Evolutionary conservation across 495 filamentous ascomycete genomes (phyloP), one percentile per base, ranked within the genome.

Genomic region (Cercophora samala): DNA sequence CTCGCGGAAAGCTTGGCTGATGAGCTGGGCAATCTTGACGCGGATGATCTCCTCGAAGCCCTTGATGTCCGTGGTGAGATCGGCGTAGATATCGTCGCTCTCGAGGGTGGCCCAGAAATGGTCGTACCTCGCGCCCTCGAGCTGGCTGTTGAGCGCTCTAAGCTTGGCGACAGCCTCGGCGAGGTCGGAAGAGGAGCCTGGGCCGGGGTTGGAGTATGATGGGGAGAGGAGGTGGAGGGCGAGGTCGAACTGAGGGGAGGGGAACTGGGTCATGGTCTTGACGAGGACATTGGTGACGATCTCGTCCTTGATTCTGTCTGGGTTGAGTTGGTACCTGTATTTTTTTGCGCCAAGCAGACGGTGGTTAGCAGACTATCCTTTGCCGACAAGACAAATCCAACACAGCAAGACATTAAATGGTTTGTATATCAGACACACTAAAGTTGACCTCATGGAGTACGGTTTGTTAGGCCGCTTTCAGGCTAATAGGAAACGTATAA

Each of bases 401-500:
- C 5, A 56, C 62, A 58, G 37, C 24, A 6, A 63, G 23, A 61
- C n/a, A 42, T 13, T 53, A 62, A n/a, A 62, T 37, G 68, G 66
- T 37, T 55, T 25, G 63, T 69, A 71, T 37, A 46, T 46, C 37
- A 46, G 37, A 46, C 15, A 46, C 79, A 82, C 85, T 88, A 87
- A n/a, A 72, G 68, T 68, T 75, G 68, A 81, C 84, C 81, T 84
- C 84, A 85, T 64, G 55, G 58, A 68, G 26, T 70, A 62, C 70
- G 71, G 78, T 74, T 71, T 77, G 80, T 84, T 83, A 76, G 78
- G 77, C 81, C 75, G 53, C 63, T 70, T 55, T 96, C 92, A 91
- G 93, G 87, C 17, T 97, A 97, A 97, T 97, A 97, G 92, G 92
- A 97, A 97, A 97, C 94, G 93, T 95, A 88, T 74, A 85, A 74